A percentile compares a stretch with the other conserved stretches of the same genome.
Conservation (phyloP, 2,329 filamentous ascomycete genomes). For the Penicillium oxalicum region DNA sequence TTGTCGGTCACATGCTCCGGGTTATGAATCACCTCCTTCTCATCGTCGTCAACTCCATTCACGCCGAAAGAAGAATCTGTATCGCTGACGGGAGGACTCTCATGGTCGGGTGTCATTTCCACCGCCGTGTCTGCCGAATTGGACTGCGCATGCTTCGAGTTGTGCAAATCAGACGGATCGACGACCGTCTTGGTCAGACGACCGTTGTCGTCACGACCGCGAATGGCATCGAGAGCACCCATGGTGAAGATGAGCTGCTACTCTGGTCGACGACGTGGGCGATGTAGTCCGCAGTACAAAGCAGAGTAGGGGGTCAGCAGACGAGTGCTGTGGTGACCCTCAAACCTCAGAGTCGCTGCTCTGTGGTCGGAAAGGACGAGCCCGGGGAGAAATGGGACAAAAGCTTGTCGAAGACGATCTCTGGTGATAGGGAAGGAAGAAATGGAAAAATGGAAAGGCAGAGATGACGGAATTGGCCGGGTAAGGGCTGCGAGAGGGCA, state of each 20-base stretch:
- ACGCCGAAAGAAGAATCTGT: slow-evolving; percentile 3
- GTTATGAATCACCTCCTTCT: slow-evolving; percentile 12
- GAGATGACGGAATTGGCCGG: too few species aligned
- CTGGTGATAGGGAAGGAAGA: too few species aligned
- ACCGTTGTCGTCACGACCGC: slow-evolving; percentile 13
- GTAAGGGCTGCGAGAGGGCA: too few species aligned
- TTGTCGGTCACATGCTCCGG: slow-evolving; percentile 13
- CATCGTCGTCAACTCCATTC: slow-evolving; percentile 15
- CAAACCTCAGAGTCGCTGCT: too few species aligned
- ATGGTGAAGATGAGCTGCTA: slow-evolving; percentile 3
- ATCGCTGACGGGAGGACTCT: background rate
- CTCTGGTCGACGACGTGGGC: background rate
- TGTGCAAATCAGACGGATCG: slow-evolving; percentile 1
- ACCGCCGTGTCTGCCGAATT: slow-evolving; percentile 1
- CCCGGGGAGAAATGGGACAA: too few species aligned
- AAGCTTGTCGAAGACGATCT: too few species aligned
- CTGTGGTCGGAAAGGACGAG: too few species aligned
- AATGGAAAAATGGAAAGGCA: too few species aligned
- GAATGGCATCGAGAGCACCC: slow-evolving; percentile 11
- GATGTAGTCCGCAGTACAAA: background rate
- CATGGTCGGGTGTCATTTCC: background rate
- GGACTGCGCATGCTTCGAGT: slow-evolving; percentile 7
- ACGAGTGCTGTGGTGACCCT: too few species aligned
- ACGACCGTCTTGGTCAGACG: slow-evolving; percentile 6
- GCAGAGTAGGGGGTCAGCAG: background rate